Base-by-base conservation (phyloP, 306 rosid genomes). In the Glycine soja region DNA sequence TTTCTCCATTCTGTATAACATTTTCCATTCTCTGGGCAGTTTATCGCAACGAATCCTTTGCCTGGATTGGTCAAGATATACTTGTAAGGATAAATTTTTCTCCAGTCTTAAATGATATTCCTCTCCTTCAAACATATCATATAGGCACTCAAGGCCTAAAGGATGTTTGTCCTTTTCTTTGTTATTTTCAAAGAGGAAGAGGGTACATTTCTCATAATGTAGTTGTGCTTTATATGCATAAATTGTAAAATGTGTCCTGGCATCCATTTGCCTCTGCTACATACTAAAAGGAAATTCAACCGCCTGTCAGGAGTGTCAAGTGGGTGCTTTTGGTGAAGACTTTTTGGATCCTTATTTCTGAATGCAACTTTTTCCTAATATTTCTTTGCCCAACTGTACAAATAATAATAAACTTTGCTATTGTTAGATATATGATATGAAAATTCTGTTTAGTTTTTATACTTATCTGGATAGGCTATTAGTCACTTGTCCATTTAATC, bases 21-120 rank as follows among this genome's bases (percentile, higher is more conserved):
- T 88, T 92, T 88, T 78, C 97, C 18, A 82, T 92, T 70, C 89
- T 93, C 69, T 96, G 98, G 98, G 99, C 93, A 54, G 87, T 90
- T 86, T 85, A 86, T 72, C 94, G 97, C 66, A 59, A 46, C 36
- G 52, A 66, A 59, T 87, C 92, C 58, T 89, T 88, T 53, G 97
- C 93, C 75, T 93, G 99, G 99, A 96, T 96, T 42, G 97, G 98
- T 80, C 99, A 96, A 93, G 98, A 96, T 83, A 86, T 93, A 71
- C 93, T 96, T 64, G 98, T 93, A 90, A 90, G 97, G 78, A 70
- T 38, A 57, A 40, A 1, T 15, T 52, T 38, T 47, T 57, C 61
- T 67, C 69, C 77, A 63, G 10, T 62, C 47, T 47, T 74, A n/a
- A 13, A 16, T 47, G n/a, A 8, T 75, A 75, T 12, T 70, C 36